These are phyloP conservation scores for Rhynchospora tenuis DNA, from an alignment of 176 grass and related monocot genomes.

Conservation along the genomic window DNA sequence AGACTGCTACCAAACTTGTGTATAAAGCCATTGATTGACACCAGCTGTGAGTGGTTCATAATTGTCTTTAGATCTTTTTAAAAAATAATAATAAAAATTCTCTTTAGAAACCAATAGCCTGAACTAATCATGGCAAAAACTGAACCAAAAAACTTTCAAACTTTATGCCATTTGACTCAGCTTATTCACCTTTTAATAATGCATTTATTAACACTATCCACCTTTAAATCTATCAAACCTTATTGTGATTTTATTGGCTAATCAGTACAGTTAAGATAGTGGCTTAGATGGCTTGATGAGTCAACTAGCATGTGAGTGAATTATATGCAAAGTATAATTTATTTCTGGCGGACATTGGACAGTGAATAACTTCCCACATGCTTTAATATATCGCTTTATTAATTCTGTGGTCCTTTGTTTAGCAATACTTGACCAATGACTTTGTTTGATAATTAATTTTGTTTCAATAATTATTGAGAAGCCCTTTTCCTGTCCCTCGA, in stretches of 20 bases:
- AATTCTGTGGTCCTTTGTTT: too few relatives aligned
- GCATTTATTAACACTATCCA: neutral
- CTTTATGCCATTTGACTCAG: neutral
- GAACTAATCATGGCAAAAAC: neutral
- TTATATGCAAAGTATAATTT: neutral
- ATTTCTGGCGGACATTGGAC: neutral
- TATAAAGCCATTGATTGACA: neutral
- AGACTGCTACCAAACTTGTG: neutral
- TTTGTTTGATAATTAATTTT: too few relatives aligned
- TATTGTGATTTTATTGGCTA: neutral
- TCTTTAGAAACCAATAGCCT: neutral
- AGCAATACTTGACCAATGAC: too few relatives aligned
- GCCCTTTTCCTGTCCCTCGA: too few relatives aligned
- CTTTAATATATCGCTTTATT: neutral
- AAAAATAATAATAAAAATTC: too few relatives aligned
- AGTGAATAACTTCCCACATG: constrained; percentile 2
- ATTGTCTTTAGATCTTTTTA: neutral
- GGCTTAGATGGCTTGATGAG: constrained; percentile 9
- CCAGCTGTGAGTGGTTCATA: constrained; percentile 4
- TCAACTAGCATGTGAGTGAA: neutral
- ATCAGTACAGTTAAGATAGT: neutral
- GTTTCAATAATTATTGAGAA: too few relatives aligned
- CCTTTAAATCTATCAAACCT: neutral
- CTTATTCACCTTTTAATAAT: neutral
- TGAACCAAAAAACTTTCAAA: neutral